Conservation (phyloP, 2,329 filamentous ascomycete species). For the Neoascochyta sp. region DNA sequence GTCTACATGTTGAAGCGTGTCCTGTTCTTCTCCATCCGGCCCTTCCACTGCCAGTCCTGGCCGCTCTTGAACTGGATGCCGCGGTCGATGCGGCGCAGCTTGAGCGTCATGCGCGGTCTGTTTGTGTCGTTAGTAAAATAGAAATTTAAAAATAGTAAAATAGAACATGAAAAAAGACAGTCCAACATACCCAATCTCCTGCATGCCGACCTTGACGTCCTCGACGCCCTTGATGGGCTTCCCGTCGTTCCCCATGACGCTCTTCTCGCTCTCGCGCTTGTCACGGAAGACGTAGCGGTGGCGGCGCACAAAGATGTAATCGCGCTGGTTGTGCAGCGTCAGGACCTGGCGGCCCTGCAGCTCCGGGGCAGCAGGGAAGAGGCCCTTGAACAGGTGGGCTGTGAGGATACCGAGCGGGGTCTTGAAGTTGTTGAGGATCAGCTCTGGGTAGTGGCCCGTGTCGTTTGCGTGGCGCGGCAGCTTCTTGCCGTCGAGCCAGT, state of each 20-base stretch:
- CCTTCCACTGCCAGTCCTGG: conserved; percentile 95
- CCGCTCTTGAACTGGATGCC: conserved; percentile 74
- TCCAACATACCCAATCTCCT: conserved; percentile 65
- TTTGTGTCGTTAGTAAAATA: conserved; percentile 1
- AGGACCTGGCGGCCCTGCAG: conserved; percentile 84
- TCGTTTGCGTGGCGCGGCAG: conserved; percentile 83
- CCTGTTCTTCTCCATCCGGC: conserved; percentile 87
- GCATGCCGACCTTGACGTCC: conserved; percentile 77
- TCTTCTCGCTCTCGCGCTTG: conserved; percentile 81
- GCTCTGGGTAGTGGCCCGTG: conserved; percentile 85
- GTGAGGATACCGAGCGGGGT: conserved; percentile 87
- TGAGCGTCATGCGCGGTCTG: conserved; percentile 65
- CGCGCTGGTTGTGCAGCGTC: conserved; percentile 89
- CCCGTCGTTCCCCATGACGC: conserved; percentile 75
- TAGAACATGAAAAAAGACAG: neutral
- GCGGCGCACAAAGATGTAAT: conserved; percentile 89
- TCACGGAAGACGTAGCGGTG: conserved; percentile 93
- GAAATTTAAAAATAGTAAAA: neutral
- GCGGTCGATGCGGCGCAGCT: conserved; percentile 85
- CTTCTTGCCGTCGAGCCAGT: conserved; percentile 84
- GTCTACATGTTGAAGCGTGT: conserved; percentile 84
- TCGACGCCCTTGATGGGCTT: conserved; percentile 81
- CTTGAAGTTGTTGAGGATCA: conserved; percentile 90
- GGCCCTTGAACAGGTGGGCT: conserved; percentile 71
- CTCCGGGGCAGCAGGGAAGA: conserved; percentile 80